Base-by-base conservation (phyloP, 2,329 filamentous ascomycete genomes). In the Colletotrichum musae region DNA sequence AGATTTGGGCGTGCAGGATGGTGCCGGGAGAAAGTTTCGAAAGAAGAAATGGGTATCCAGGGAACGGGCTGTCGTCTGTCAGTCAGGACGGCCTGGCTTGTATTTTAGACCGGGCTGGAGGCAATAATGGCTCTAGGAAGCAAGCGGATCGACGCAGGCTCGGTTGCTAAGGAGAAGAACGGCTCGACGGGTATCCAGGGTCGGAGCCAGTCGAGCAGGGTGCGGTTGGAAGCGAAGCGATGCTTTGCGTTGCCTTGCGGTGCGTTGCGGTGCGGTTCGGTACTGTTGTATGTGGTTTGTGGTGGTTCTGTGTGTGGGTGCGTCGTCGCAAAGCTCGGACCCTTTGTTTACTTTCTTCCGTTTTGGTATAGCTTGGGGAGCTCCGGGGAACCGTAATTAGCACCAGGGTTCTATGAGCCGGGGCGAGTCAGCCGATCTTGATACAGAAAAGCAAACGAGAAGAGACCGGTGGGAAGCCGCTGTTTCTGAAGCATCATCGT, bases 291-390 rank as follows among this genome's bases (percentile, higher is more conserved):
- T 36, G 13, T 41, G 41, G 41, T 56, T n/a, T 67, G 61, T 67
- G 64, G 43, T 66, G 58, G 43, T 67, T 54, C 59, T 54, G 39
- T 61, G 58, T 48, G 58, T 54, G 52, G 48, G 63, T 66, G 56
- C 59, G 58, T 66, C 62, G 67, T 70, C 72, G 66, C 71, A 67
- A 70, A 76, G 77, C 76, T 79, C 75, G 76, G 78, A 70, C 75
- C 78, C 74, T 80, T 82, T 82, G 81, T 81, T 82, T 81, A 81
- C 79, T 76, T 77, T 77, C 77, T 74, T 75, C 79, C 80, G 75
- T 72, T 77, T 79, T 77, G 71, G 78, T 79, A 80, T 74, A 78
- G 76, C 78, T 78, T 72, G 68, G 56, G 68, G 51, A 67, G 62
- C 57, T 67, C 57, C 56, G 67, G 57, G 67, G 67, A 56, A 43